Evolutionary conservation across 352 stramenopile genomes (phyloP), one percentile per base, ranked within the genome.

Genomic region (Phytopythium cucurbitacearum): DNA sequence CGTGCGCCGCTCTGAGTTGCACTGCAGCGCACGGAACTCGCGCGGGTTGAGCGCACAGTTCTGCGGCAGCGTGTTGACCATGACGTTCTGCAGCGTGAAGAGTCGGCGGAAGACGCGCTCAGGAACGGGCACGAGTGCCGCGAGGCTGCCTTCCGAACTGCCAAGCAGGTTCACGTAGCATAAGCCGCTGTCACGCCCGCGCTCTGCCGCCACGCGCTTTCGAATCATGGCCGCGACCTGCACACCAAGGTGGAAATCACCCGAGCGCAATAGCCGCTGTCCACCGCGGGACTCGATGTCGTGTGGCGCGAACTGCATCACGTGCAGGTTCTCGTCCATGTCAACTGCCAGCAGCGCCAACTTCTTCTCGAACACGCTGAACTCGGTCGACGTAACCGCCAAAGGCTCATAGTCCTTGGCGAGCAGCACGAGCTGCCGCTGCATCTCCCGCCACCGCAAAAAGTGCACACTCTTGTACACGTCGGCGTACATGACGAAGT

Each of bases 401-500:
- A 96, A 60, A 5, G 82, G 83, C 55, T 96, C 85, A 40, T 91
- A 92, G 40, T 96, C 87, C 53, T 95, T 95, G 12, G 85, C 87
- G 0, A 96, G 65, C 15, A 94, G 56, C 34, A 88, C 66, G 13
- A 96, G 64, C 48, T 91, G 78, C 0, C 84, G 79, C 59, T 95
- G 78, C 53, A 80, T 85, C 40, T 93, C 81, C 34, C 85, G 85
- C 87, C 87, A 96, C 2, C 81, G 74, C 35, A 96, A 59, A 53
- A 96, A 95, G 55, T 95, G 77, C 12, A 92, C 83, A 36, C 85
- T 93, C 62, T 95, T 95, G 71, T 88, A 95, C 11, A 96, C 68
- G 53, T 96, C 87, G 6, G 76, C 85, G 47, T 95, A 93, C 69
- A 94, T 69, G 56, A 96, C 68, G 35, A 89, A 95, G 51, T 94